Evolutionary conservation across 2,329 filamentous ascomycete species (phyloP).

Genomic region (Fusarium humuli): DNA sequence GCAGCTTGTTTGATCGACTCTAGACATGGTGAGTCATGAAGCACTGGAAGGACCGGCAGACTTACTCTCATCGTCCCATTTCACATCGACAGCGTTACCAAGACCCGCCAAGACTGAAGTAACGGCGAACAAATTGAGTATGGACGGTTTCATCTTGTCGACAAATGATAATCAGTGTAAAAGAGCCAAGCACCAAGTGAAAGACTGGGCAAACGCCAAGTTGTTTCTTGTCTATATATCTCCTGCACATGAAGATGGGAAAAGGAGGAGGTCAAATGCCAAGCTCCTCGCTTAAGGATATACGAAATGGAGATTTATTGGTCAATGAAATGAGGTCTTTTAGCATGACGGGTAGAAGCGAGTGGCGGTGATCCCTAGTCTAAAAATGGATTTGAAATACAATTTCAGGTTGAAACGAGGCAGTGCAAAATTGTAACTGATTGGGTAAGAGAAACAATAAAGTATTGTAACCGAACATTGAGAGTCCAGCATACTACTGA

Average conservation of each 20-base stretch:
- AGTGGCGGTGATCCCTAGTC: not conserved
- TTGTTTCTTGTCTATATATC: not conserved
- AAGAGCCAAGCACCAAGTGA: not conserved
- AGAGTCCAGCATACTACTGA: not conserved
- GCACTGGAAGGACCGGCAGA: not conserved
- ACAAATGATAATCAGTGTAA: rapidly evolving
- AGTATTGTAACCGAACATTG: not conserved
- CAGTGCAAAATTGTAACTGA: not conserved
- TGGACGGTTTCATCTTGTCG: not conserved
- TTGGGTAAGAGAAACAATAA: no score
- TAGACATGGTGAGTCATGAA: conserved; percentile 37
- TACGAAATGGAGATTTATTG: not conserved
- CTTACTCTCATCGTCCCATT: conserved; percentile 43
- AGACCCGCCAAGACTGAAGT: not conserved
- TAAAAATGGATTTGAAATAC: not conserved
- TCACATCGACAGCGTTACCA: conserved; percentile 28
- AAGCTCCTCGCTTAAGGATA: not conserved
- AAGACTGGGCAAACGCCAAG: not conserved
- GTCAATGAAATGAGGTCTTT: not conserved
- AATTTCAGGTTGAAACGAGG: not conserved
- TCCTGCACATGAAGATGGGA: not conserved
- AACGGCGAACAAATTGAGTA: not conserved
- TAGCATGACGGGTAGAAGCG: not conserved
- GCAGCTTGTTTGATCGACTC: conserved; percentile 64
- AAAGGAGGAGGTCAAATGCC: not conserved